A percentile compares a stretch with the other conserved stretches of the same genome.
These are phyloP conservation scores for Debaryomyces robertsiae DNA, from an alignment of 1,139 yeast genomes.

Conservation along the genomic window DNA sequence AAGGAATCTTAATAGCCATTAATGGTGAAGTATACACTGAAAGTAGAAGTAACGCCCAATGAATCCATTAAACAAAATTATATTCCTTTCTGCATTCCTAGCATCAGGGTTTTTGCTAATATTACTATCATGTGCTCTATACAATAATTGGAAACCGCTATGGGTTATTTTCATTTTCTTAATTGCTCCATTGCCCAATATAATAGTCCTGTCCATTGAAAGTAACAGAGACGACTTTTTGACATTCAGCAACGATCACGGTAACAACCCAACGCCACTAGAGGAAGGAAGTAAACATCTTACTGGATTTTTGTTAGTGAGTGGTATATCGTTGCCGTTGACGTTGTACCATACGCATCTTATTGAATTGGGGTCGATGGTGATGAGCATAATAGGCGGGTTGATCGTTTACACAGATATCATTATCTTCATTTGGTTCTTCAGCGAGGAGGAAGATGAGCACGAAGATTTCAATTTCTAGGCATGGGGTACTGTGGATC, in stretches of 20 bases:
- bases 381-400: slow-evolving; percentile 73
- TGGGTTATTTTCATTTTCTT: slow-evolving; percentile 68
- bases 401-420: slow-evolving; percentile 70
- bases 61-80: slow-evolving; percentile 70
- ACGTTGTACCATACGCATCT: slow-evolving; percentile 62
- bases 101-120: slow-evolving; percentile 77
- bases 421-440: slow-evolving; percentile 69
- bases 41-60: slow-evolving; percentile 15
- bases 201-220: slow-evolving; percentile 45
- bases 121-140: slow-evolving; percentile 71
- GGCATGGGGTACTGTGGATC: slow-evolving; percentile 5
- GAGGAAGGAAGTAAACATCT: slow-evolving; percentile 62
- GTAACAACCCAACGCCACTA: slow-evolving; percentile 45
- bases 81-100: slow-evolving; percentile 66
- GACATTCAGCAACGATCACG: slow-evolving; percentile 57
- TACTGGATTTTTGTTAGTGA: slow-evolving; percentile 67
- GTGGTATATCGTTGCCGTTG: slow-evolving; percentile 69
- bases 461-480: slow-evolving; percentile 56
- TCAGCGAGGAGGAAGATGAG: slow-evolving; percentile 56
- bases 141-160: slow-evolving; percentile 69
- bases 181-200: slow-evolving; percentile 71
- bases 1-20: no score
- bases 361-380: slow-evolving; percentile 57
- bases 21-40: no score
- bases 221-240: slow-evolving; percentile 59